These are phyloP conservation scores for Euphorbia peplus DNA, from an alignment of 345 rosid genomes.

Conservation along the genomic window DNA sequence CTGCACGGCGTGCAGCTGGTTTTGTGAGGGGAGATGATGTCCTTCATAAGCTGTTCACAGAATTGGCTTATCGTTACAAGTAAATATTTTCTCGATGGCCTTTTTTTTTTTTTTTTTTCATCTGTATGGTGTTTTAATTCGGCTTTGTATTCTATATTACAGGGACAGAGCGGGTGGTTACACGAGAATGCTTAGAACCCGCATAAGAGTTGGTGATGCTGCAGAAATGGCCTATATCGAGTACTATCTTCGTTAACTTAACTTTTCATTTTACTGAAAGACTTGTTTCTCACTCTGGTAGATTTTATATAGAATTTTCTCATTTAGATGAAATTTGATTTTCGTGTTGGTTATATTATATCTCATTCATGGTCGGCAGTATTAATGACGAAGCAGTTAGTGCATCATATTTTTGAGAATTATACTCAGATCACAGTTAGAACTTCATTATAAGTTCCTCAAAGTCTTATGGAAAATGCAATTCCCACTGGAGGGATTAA, in stretches of 20 bases:
- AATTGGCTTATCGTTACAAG: constrained; percentile 86
- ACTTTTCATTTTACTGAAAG: background rate
- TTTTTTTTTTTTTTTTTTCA: background rate
- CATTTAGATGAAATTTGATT: background rate
- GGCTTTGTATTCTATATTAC: constrained; percentile 19
- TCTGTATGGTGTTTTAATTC: background rate
- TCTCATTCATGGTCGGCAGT: background rate
- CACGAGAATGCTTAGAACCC: constrained; percentile 84
- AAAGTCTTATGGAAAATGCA: background rate
- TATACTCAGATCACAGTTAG: too few relatives aligned
- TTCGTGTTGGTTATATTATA: constrained; percentile 3
- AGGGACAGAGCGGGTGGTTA: constrained; percentile 95
- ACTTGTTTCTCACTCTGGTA: constrained; percentile 1
- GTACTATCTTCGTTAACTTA: constrained; percentile 39
- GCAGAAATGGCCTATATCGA: constrained; percentile 94
- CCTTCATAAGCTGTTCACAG: constrained; percentile 86
- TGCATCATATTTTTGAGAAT: too few relatives aligned
- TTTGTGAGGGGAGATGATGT: constrained; percentile 95
- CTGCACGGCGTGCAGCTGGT: constrained; percentile 81
- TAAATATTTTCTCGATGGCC: constrained; percentile 18
- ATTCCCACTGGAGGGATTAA: background rate
- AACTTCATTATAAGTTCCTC: background rate
- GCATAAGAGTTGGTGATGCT: constrained; percentile 93
- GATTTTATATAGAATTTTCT: background rate
- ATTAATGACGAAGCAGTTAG: too few relatives aligned